phyloP scores from a whole-genome alignment of 192 early-diverging fungal genomes.

The Coemansia aciculifera region DNA sequence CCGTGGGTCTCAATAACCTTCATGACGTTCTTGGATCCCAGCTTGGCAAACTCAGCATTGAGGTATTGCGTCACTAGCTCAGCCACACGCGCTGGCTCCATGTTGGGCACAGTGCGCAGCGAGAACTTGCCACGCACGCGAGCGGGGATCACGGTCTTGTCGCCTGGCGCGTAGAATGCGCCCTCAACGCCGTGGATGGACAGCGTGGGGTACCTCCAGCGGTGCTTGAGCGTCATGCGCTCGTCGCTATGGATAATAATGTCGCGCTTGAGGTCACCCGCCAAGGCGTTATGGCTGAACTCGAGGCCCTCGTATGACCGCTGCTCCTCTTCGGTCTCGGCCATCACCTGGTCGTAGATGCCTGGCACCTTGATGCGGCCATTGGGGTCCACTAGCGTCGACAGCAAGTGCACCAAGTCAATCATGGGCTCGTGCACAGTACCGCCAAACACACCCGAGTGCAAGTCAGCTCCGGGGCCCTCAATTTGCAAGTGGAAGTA shows the following conservation, averaged over 20 bases:
- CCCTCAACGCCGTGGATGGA: conserved; percentile 98
- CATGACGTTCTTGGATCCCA: conserved; percentile 85
- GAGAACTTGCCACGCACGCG: conserved; percentile 98
- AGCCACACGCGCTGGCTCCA: conserved; percentile 81
- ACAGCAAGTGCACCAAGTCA: conserved; percentile 82
- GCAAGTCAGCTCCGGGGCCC: conserved; percentile 89
- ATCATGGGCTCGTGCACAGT: conserved; percentile 98
- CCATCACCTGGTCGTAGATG: conserved; percentile 87
- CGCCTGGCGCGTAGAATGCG: conserved; percentile 89
- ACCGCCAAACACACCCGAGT: conserved; percentile 95
- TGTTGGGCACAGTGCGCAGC: conserved; percentile 92
- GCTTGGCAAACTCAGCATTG: conserved; percentile 83
- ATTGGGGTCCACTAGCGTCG: conserved; percentile 76
- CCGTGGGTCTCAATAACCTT: conserved; percentile 73
- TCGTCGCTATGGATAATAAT: conserved; percentile 76
- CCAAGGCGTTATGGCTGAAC: conserved; percentile 61
- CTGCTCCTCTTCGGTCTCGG: conserved; percentile 81
- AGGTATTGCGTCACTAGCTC: conserved; percentile 73
- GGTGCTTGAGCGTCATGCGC: conserved; percentile 80
- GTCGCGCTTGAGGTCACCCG: conserved; percentile 75
- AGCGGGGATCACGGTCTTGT: conserved; percentile 97
- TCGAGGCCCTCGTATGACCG: conserved; percentile 79
- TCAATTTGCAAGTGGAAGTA: conserved; percentile 67
- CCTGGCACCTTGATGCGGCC: conserved; percentile 93
- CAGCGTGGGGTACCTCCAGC: conserved; percentile 94